These are phyloP conservation scores for Linum tenue DNA, from an alignment of 345 rosid species.

Conservation along the genomic window DNA sequence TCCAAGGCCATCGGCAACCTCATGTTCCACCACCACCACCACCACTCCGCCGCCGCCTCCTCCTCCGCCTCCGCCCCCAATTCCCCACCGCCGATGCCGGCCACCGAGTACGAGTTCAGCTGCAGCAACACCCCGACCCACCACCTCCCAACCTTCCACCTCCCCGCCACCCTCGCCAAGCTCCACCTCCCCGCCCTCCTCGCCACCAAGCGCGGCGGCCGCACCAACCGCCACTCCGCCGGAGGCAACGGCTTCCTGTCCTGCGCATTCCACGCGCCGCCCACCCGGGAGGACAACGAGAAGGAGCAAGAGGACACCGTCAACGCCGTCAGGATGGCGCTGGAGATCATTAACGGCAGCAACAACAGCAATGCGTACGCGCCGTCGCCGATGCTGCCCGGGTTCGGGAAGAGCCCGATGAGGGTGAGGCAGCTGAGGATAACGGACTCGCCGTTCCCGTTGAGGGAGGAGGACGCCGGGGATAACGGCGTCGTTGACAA, in stretches of 20 bases:
- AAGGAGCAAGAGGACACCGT: conserved; percentile 30
- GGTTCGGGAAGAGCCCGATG: conserved; percentile 70
- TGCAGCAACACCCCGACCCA: conserved; percentile 75
- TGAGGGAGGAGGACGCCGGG: conserved; percentile 37
- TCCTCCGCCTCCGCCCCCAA: not conserved
- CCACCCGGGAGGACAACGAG: conserved; percentile 43
- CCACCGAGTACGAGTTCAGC: conserved; percentile 81
- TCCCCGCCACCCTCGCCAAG: not conserved
- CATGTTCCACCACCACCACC: conserved; percentile 33
- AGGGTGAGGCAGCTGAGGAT: conserved; percentile 62
- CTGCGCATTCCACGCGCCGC: conserved; percentile 52
- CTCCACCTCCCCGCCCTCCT: conserved; percentile 31
- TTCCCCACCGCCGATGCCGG: not conserved
- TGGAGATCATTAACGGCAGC: conserved; percentile 50
- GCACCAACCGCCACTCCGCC: conserved; percentile 28
- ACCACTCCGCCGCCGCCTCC: conserved; percentile 1
- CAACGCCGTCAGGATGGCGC: conserved; percentile 38
- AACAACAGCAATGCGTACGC: conserved; percentile 15
- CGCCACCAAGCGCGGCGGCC: conserved; percentile 14
- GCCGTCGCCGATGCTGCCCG: conserved; percentile 60
- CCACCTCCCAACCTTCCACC: conserved; percentile 33
- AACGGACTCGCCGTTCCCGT: conserved; percentile 91
- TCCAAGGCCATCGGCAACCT: conserved; percentile 47
- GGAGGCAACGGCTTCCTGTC: conserved; percentile 35
- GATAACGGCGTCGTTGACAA: conserved; percentile 47